Percentiles rank a stretch among this genome's conserved stretches.
These are phyloP conservation scores for Tetrahymena borealis DNA, from an alignment of 73 alveolate genomes.

Conservation along the genomic window DNA sequence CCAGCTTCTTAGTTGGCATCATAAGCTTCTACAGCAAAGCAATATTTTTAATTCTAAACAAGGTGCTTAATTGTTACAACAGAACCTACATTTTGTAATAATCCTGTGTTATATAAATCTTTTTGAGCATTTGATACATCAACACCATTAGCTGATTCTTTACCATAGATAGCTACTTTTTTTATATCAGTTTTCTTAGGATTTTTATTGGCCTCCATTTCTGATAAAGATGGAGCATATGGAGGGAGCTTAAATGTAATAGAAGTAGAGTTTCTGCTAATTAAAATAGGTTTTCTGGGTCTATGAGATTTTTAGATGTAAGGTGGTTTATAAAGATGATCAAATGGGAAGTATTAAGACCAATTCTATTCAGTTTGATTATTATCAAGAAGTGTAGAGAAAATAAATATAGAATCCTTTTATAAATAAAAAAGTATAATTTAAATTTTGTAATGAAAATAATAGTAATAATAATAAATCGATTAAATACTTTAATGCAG, in stretches of 20 bases:
- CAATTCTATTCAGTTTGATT: slow-evolving; percentile 18
- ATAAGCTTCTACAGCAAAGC: slow-evolving; percentile 92
- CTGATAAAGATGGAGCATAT: slow-evolving; percentile 46
- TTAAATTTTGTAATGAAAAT: no score
- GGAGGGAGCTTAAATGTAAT: slow-evolving; percentile 64
- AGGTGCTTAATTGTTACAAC: slow-evolving; percentile 72
- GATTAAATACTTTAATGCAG: slow-evolving; percentile 25
- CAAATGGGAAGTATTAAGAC: slow-evolving; percentile 55
- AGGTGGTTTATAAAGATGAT: slow-evolving; percentile 38
- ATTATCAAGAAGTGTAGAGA: slow-evolving; percentile 50
- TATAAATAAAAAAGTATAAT: neutral
- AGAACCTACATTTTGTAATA: slow-evolving; percentile 54
- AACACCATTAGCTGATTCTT: slow-evolving; percentile 70
- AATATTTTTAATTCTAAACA: slow-evolving; percentile 83
- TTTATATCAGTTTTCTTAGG: slow-evolving; percentile 55
- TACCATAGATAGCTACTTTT: slow-evolving; percentile 65
- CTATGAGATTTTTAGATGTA: slow-evolving; percentile 49
- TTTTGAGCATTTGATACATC: slow-evolving; percentile 39
- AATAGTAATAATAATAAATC: no score
- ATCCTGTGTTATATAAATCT: slow-evolving; percentile 58
- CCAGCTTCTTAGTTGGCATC: slow-evolving; percentile 71
- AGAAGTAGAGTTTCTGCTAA: slow-evolving; percentile 56
- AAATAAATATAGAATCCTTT: slow-evolving; percentile 52
- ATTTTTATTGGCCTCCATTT: slow-evolving; percentile 47
- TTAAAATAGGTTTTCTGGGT: slow-evolving; percentile 66